Evolutionary conservation across 805 yeast species (phyloP), one percentile per base, ranked within the genome.

Genomic region (Pichia eremophila): DNA sequence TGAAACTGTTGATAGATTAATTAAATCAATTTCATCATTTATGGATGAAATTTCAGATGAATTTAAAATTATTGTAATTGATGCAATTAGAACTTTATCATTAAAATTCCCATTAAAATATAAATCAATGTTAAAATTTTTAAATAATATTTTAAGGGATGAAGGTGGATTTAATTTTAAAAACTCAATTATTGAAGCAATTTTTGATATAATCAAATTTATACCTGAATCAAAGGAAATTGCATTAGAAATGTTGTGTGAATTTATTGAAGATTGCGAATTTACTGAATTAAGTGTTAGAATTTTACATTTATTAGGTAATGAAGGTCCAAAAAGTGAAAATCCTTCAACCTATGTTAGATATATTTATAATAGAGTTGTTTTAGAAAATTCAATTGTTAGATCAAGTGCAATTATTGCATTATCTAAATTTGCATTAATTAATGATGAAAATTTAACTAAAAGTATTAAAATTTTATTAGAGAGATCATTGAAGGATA

Each of bases 181-280:
- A 68, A 83, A 86, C 46, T 76, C 87, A 41, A 86, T 91, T 55
- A 85, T 93, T 39, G 97, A 90, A 64, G 95, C 98, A 2, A 76
- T 93, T 54, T 87, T 90, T 56, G 98, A 91, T 64, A 75, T 93
- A 66, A 86, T 93, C 57, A 83, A 84, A 56, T 88, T 83, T 61
- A 81, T 88, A 51, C 95, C 96, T 19, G 80, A 74, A 53, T 87
- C 95, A 14, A 79, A 86, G 59, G 93, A 85, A 57, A 66, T 77
- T 43, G 95, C 96, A 22, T 72, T 93, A 60, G 88, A 85, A 68
- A 83, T 83, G 65, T 74, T 93, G 58, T 89, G 98, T 74, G 99
- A 93, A 67, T 90, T 89, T 62, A 93, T 93, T 59, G 99, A 93
- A 69, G 99, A 93, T 72, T 93, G 98, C 70, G 99, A 93, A 69